Percentiles rank a stretch among this genome's conserved stretches.
Conservation (phyloP, 176 grass and related monocot genomes). For the Zea mays region DNA sequence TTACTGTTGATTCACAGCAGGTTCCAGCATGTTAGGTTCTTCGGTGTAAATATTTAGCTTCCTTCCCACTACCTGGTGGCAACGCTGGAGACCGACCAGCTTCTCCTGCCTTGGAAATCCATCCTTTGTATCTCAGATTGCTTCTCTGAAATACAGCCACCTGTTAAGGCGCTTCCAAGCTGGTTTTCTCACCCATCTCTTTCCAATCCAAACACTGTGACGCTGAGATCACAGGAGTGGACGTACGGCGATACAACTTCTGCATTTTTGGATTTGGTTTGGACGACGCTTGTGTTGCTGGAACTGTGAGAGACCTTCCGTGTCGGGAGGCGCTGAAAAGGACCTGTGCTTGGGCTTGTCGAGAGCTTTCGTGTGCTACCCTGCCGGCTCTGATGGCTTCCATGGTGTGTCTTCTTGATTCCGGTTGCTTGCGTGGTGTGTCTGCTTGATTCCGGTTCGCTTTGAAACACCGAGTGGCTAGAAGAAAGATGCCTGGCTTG, state of each 20-base stretch:
- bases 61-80: conserved; percentile 26
- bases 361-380: neutral
- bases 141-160: conserved; percentile 15
- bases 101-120: conserved; percentile 6
- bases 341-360: neutral
- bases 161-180: neutral
- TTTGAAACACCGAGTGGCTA: neutral
- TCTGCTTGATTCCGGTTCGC: conserved; percentile 34
- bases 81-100: conserved; percentile 1
- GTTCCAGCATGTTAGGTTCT: conserved; percentile 31
- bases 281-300: conserved; percentile 33
- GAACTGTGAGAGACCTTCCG: conserved; percentile 8
- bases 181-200: neutral
- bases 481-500: conserved; percentile 4
- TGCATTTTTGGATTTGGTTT: neutral
- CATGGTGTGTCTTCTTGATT: neutral
- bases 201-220: too few relatives aligned
- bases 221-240: neutral
- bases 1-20: conserved; percentile 24
- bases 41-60: conserved; percentile 49
- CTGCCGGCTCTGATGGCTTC: conserved; percentile 27
- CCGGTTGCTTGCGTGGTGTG: conserved; percentile 26
- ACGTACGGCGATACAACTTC: neutral
- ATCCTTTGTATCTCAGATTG: conserved; percentile 16
- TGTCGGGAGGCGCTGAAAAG: neutral